Base-by-base conservation (phyloP, 768 basidiomycete species). In the Auriscalpium orientale region DNA sequence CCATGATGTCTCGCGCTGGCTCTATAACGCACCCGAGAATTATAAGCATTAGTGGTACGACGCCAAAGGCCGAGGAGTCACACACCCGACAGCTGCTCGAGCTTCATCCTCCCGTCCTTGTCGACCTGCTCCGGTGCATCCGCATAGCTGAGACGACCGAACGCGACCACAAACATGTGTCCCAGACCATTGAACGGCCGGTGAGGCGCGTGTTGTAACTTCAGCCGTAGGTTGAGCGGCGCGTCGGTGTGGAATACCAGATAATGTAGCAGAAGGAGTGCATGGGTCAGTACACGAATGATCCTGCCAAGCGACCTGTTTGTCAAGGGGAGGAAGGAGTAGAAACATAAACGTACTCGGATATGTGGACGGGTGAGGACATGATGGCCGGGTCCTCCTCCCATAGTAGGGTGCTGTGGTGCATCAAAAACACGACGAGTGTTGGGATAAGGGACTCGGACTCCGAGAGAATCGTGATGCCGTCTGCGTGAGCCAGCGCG, bases 111-210 rank as follows among this genome's bases (percentile, higher is more conserved):
- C 20, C 64, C 63, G 53, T 54, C 58, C n/a, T 46, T 35, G 3
- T 57, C 56, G 9, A 66, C 52, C 59, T 61, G 63, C 7, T 61
- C 58, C 1, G 70, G 68, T 8, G 65, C 55, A n/a, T 60, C 62
- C 3, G 85, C 82, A 57, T 81, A 91, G 55, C 84, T 82, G 33
- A 93, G 70, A 58, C 89, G 77, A 40, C 90, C 87, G 54, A 93
- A 79, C 0, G 83, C 80, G n/a, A 90, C 82, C 33, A 84, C 80
- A 64, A 90, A 91, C 65, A 83, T 76, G 61, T 92, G 83, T 12
- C 74, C 74, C 28, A 88, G 68, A 35, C 83, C 83, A 61, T 79
- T 82, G 65, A 85, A 85, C 33, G 74, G 72, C 35, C 81, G 78
- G 48, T 71, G 70, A 12, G 78, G 72, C 15, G 82, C 79, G 44